Percentiles rank a stretch among this genome's conserved stretches.
Conservation (phyloP, 2,329 filamentous ascomycete species). For the Huntiella bhutanensis region DNA sequence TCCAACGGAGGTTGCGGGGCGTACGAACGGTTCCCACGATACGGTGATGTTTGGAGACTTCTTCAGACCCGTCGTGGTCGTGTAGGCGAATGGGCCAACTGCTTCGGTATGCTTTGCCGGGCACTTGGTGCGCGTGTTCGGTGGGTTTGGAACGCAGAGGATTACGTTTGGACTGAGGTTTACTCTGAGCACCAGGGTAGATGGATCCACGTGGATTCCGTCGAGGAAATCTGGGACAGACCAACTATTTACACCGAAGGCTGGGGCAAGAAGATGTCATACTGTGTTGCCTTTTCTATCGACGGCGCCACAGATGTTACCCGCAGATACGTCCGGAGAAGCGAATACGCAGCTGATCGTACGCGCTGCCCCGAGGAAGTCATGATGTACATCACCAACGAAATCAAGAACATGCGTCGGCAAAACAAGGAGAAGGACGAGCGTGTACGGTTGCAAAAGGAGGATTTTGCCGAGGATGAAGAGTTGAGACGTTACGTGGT, state of each 20-base stretch:
- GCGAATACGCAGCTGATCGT: constrained; percentile 52
- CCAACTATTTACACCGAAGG: constrained; percentile 82
- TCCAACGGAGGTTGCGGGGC: constrained; percentile 54
- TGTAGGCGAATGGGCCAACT: constrained; percentile 93
- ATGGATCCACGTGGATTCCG: constrained; percentile 94
- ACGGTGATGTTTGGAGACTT: constrained; percentile 85
- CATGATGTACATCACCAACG: constrained; percentile 74
- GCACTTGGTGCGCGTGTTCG: constrained; percentile 78
- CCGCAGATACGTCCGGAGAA: constrained; percentile 50
- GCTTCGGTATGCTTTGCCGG: constrained; percentile 94
- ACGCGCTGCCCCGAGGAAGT: constrained; percentile 75
- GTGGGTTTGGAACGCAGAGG: constrained; percentile 97
- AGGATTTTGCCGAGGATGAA: constrained; percentile 56
- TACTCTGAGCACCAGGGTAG: constrained; percentile 85
- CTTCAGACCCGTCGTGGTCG: constrained; percentile 73
- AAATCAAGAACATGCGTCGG: constrained; percentile 71
- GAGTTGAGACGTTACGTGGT: constrained; percentile 60
- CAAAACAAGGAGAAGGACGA: constrained; percentile 73
- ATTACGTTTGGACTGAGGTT: constrained; percentile 94
- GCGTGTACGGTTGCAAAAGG: constrained; percentile 61
- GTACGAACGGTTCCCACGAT: constrained; percentile 80
- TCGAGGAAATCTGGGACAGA: constrained; percentile 90
- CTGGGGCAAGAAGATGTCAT: constrained; percentile 92
- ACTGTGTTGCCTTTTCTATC: constrained; percentile 90
- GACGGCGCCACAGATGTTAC: constrained; percentile 58